Percentiles rank a stretch among this genome's conserved stretches.
Conservation (phyloP, 177 flowering plant genomes). For the Vitis hybrid region DNA sequence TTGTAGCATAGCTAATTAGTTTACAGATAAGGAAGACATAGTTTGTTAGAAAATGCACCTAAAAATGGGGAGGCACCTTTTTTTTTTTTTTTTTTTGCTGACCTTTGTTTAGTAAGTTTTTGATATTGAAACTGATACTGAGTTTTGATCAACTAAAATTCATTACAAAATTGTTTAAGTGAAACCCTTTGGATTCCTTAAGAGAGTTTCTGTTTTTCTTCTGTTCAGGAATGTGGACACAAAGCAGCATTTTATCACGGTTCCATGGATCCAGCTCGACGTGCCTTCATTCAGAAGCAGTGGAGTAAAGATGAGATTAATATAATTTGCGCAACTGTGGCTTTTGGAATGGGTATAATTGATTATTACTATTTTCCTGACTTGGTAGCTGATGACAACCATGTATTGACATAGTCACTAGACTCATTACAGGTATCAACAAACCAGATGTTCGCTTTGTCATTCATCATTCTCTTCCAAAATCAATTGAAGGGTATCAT, state of each 20-base stretch:
- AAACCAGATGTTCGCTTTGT: slow-evolving; percentile 98
- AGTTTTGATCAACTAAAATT: too few species aligned
- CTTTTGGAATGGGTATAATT: slow-evolving; percentile 95
- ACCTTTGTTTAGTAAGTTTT: background rate
- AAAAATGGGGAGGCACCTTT: background rate
- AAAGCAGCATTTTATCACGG: slow-evolving; percentile 98
- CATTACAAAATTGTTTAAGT: background rate
- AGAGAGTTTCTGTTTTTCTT: background rate
- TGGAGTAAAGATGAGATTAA: slow-evolving; percentile 99
- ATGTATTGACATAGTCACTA: slow-evolving; percentile 13
- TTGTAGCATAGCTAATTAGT: too few species aligned
- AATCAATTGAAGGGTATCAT: slow-evolving; percentile 99
- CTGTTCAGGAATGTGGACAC: slow-evolving; percentile 83
- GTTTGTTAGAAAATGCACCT: too few species aligned
- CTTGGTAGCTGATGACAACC: background rate
- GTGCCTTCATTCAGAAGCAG: slow-evolving; percentile 81
- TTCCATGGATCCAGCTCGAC: slow-evolving; percentile 85
- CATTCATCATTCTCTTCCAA: slow-evolving; percentile 97
- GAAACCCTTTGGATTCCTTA: background rate
- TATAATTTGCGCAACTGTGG: slow-evolving; percentile 96
- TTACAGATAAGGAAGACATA: too few species aligned
- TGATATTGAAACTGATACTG: too few species aligned
- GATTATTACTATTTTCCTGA: slow-evolving; percentile 5
- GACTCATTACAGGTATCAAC: slow-evolving; percentile 74
- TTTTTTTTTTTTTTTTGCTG: background rate